Percentiles rank a stretch among this genome's conserved stretches.
Conservation (phyloP, 192 early-diverging fungal species). For the Phycomyces blakesleeanus region DNA sequence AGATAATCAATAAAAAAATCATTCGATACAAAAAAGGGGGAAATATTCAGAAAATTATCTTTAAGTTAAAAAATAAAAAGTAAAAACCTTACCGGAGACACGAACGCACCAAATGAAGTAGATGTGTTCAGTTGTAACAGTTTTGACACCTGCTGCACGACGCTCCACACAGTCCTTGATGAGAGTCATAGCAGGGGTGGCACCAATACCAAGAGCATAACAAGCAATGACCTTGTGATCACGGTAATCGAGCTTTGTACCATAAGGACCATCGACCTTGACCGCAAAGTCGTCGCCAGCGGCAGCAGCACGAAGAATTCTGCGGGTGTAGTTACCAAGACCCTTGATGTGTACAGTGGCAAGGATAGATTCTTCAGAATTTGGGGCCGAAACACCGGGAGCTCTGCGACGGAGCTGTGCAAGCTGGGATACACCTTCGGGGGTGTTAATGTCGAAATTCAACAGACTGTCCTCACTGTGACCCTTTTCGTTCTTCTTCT, state of each 20-base stretch:
- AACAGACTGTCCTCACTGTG: background rate
- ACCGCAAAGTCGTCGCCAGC: conserved; percentile 5
- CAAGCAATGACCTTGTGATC: conserved; percentile 26
- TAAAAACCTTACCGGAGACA: conserved; percentile 22
- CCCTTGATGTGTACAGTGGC: conserved; percentile 38
- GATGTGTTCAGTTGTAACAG: conserved; percentile 31
- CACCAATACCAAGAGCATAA: conserved; percentile 38
- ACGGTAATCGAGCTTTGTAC: conserved; percentile 30
- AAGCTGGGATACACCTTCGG: conserved; percentile 4
- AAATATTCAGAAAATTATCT: background rate
- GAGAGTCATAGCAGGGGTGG: conserved; percentile 38
- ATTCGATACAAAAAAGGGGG: no score
- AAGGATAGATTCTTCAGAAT: conserved; percentile 2
- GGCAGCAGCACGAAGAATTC: conserved; percentile 20
- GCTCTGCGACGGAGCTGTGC: conserved; percentile 14
- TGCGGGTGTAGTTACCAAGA: conserved; percentile 29
- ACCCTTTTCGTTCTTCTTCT: background rate
- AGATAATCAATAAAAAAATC: background rate
- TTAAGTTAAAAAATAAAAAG: no score
- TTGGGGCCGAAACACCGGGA: background rate
- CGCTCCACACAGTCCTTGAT: conserved; percentile 36
- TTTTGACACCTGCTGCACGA: conserved; percentile 18
- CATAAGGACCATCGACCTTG: conserved; percentile 43
- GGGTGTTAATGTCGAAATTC: background rate
- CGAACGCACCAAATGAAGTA: conserved; percentile 42